Conservation (phyloP, 2,329 filamentous ascomycete genomes). For the Nemania diffusa region DNA sequence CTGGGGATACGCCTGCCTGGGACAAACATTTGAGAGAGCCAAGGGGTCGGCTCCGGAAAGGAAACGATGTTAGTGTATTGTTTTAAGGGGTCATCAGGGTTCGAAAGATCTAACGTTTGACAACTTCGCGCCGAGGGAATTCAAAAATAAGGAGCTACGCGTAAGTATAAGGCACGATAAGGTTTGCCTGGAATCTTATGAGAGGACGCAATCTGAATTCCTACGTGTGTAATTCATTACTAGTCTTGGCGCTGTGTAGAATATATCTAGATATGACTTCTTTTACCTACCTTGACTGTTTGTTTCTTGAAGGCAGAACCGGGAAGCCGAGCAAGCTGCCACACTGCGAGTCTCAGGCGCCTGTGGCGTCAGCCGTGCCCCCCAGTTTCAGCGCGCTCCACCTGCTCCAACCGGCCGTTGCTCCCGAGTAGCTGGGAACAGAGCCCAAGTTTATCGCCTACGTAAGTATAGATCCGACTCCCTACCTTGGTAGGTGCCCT, state of each 20-base stretch:
- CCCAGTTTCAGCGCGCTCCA: conserved; percentile 20
- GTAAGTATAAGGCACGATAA: neutral
- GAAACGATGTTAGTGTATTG: conserved; percentile 2
- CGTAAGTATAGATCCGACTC: neutral
- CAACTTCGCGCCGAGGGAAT: neutral
- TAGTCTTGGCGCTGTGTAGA: conserved; percentile 17
- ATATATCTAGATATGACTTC: too few relatives aligned
- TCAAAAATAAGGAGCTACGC: too few relatives aligned
- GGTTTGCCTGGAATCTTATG: conserved; percentile 21
- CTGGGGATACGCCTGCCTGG: neutral
- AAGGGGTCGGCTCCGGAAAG: conserved; percentile 19
- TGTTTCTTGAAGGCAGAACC: conserved; percentile 2
- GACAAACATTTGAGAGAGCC: conserved; percentile 5
- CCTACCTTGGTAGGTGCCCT: neutral
- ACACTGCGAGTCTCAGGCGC: conserved; percentile 27
- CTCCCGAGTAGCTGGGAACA: conserved; percentile 16
- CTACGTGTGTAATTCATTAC: conserved; percentile 9
- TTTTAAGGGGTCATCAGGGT: conserved; percentile 30
- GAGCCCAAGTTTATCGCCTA: neutral
- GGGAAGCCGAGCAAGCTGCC: conserved; percentile 25
- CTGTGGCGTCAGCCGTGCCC: conserved; percentile 12
- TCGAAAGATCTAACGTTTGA: conserved; percentile 18
- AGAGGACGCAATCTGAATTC: conserved; percentile 15
- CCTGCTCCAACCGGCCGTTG: neutral
- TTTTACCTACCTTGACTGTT: too few relatives aligned